These are phyloP conservation scores for Ocimum tenuiflorum DNA, from an alignment of 257 asterid genomes.

Conservation along the genomic window DNA sequence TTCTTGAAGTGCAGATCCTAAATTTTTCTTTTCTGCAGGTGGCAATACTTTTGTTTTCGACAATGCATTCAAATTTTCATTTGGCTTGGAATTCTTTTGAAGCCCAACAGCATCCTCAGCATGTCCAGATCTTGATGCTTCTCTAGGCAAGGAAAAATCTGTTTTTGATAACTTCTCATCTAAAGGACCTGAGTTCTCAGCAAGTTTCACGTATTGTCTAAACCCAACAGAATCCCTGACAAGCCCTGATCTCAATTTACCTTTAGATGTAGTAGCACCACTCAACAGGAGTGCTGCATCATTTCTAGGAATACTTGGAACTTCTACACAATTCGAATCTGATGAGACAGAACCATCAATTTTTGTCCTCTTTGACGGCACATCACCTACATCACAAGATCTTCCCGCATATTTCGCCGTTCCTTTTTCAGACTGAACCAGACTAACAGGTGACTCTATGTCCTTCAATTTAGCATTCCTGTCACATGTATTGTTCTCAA, in stretches of 20 bases:
- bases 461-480: constrained; percentile 19
- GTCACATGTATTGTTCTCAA: constrained; percentile 3
- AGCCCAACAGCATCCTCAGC: constrained; percentile 7
- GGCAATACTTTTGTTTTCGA: not conserved
- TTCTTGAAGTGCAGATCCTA: constrained; percentile 9
- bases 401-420: constrained; percentile 24
- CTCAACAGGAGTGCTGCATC: constrained; percentile 13
- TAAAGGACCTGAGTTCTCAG: constrained; percentile 15
- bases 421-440: constrained; percentile 25
- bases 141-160: not conserved
- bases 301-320: constrained; percentile 12
- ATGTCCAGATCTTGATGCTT: constrained; percentile 10
- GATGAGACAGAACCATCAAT: constrained; percentile 20
- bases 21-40: constrained; percentile 12
- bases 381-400: constrained; percentile 23
- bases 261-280: constrained; percentile 19
- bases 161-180: constrained; percentile 13
- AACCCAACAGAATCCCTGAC: constrained; percentile 23
- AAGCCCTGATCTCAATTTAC: constrained; percentile 13
- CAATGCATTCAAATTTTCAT: constrained; percentile 4
- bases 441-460: constrained; percentile 8
- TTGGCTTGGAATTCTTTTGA: not conserved
- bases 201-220: constrained; percentile 19
- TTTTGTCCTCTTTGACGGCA: constrained; percentile 35
- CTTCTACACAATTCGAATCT: constrained; percentile 19